Evolutionary conservation across 2,329 filamentous ascomycete species (phyloP).

Genomic region (Akanthomyces lecanii): DNA sequence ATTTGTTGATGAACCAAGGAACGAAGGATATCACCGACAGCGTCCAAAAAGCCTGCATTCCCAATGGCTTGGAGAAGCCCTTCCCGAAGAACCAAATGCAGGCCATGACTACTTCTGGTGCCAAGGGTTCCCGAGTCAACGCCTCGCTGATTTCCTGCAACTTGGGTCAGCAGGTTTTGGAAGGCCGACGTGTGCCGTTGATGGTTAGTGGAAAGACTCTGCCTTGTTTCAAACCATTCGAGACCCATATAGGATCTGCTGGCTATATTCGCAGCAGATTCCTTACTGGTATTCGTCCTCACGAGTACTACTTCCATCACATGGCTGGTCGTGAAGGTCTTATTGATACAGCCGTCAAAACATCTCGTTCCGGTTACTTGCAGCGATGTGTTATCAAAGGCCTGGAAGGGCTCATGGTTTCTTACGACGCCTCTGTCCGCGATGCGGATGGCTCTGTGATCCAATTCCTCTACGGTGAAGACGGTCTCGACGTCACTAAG

Average conservation of each 20-base stretch:
- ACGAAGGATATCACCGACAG: conserved; percentile 68
- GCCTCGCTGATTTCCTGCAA: conserved; percentile 98
- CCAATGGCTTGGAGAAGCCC: conserved; percentile 76
- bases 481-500: conserved; percentile 90
- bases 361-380: conserved; percentile 91
- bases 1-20: conserved; percentile 74
- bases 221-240: conserved; percentile 89
- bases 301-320: conserved; percentile 99
- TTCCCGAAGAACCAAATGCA: conserved; percentile 99
- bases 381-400: conserved; percentile 98
- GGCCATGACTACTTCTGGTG: conserved; percentile 94
- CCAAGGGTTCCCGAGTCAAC: conserved; percentile 89
- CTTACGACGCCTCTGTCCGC: conserved; percentile 90
- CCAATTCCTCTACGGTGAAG: conserved; percentile 95
- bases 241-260: conserved; percentile 82
- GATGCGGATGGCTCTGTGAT: conserved; percentile 91
- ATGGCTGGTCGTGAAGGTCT: conserved; percentile 98
- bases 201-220: conserved; percentile 98
- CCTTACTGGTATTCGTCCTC: conserved; percentile 93
- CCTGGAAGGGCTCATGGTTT: conserved; percentile 89
- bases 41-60: conserved; percentile 76
- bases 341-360: conserved; percentile 98
- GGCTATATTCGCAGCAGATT: conserved; percentile 95
- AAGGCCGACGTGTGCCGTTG: conserved; percentile 87
- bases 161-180: conserved; percentile 90